phyloP scores from a whole-genome alignment of 23 red algal genomes.

The Pyropia haitanensis region DNA sequence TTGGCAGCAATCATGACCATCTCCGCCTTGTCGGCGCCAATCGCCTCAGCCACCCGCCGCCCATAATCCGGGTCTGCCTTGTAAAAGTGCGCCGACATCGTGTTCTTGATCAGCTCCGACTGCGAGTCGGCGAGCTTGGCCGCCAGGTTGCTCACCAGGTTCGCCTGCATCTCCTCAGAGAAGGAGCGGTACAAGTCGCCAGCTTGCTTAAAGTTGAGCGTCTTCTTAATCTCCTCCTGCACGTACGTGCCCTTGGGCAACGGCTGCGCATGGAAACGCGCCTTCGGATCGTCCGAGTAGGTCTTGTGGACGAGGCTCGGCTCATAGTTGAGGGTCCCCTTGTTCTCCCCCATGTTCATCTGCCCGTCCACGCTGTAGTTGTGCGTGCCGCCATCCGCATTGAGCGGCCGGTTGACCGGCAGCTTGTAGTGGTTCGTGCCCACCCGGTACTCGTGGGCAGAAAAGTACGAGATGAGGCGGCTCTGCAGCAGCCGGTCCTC shows the following conservation, averaged over 20 bases:
- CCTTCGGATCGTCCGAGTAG: not conserved
- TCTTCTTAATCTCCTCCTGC: conserved; percentile 17
- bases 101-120: conserved; percentile 7
- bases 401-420: conserved; percentile 57
- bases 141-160: conserved; percentile 29
- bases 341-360: conserved; percentile 13
- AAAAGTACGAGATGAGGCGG: conserved; percentile 63
- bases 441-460: conserved; percentile 65
- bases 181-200: conserved; percentile 17
- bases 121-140: conserved; percentile 6
- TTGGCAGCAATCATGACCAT: conserved; percentile 8
- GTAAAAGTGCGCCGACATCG: conserved; percentile 31
- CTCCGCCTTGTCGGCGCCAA: not conserved
- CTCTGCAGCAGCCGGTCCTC: conserved; percentile 63
- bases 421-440: conserved; percentile 68
- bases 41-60: not conserved
- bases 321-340: conserved; percentile 18
- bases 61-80: conserved; percentile 27
- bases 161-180: not conserved
- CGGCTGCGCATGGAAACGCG: too few species aligned
- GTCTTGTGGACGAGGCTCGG: conserved; percentile 4
- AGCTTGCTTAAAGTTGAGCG: conserved; percentile 32
- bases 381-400: conserved; percentile 1
- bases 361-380: conserved; percentile 31
- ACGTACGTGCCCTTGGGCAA: conserved; percentile 2